These are phyloP conservation scores for Sporisorium exsertum DNA, from an alignment of 1,284 basidiomycete species.

Conservation along the genomic window DNA sequence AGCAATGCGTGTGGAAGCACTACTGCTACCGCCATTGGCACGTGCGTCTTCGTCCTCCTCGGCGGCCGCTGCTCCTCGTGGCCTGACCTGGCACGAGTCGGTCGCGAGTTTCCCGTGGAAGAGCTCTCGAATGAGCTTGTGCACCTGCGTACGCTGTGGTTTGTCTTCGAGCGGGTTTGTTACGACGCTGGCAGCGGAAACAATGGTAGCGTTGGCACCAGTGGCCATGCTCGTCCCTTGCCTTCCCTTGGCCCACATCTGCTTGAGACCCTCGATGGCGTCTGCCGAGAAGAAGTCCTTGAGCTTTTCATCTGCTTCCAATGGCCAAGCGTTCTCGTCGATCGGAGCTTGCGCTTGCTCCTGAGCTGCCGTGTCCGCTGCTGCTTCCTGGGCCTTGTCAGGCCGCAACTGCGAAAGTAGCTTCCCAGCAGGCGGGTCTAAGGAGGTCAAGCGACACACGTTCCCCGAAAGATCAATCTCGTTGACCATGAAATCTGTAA, in stretches of 20 bases:
- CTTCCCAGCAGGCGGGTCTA: slow-evolving; percentile 50
- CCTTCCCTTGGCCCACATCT: slow-evolving; percentile 29
- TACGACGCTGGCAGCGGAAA: slow-evolving; percentile 31
- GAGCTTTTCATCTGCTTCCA: slow-evolving; percentile 30
- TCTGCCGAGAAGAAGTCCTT: slow-evolving; percentile 26
- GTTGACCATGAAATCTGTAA: slow-evolving; percentile 64
- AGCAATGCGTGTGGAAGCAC: slow-evolving; percentile 74
- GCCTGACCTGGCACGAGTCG: slow-evolving; percentile 71
- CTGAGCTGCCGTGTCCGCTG: slow-evolving; percentile 1
- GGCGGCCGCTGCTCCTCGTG: slow-evolving; percentile 12
- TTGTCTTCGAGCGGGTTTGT: slow-evolving; percentile 84
- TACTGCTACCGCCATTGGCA: slow-evolving; percentile 9
- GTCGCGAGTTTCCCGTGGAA: slow-evolving; percentile 87
- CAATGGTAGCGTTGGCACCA: slow-evolving; percentile 34
- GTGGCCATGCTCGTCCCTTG: slow-evolving; percentile 30
- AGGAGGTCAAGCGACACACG: slow-evolving; percentile 50
- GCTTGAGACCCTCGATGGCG: slow-evolving; percentile 22
- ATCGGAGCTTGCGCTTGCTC: neutral
- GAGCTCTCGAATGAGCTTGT: slow-evolving; percentile 82
- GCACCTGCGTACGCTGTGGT: slow-evolving; percentile 82
- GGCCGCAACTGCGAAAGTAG: slow-evolving; percentile 23
- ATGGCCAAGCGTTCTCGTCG: slow-evolving; percentile 30
- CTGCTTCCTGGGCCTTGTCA: neutral
- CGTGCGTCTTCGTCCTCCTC: slow-evolving; percentile 46
- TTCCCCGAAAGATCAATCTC: slow-evolving; percentile 46